Conservation (phyloP, 768 basidiomycete genomes). For the Mycena galericulata region DNA sequence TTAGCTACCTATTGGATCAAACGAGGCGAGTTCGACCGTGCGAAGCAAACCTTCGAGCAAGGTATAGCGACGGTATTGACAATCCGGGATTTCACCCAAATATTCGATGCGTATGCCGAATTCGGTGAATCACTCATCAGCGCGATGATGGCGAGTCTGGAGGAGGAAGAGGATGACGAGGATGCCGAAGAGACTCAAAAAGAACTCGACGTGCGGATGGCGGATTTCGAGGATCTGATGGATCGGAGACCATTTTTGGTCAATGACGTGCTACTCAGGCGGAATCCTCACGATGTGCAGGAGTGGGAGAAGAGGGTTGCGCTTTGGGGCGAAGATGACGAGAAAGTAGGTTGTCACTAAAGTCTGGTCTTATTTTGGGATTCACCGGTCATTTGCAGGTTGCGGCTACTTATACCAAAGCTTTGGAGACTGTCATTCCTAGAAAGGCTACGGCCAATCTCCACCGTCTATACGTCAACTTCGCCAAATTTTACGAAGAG, state of each 20-base stretch:
- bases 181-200: slow-evolving; percentile 87
- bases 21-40: slow-evolving; percentile 93
- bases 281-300: slow-evolving; percentile 98
- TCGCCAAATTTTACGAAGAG: slow-evolving; percentile 97
- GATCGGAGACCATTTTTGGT: slow-evolving; percentile 96
- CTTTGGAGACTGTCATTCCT: slow-evolving; percentile 88
- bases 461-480: slow-evolving; percentile 92
- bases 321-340: slow-evolving; percentile 92
- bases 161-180: slow-evolving; percentile 83
- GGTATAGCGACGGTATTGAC: slow-evolving; percentile 90
- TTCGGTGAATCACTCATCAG: slow-evolving; percentile 92
- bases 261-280: slow-evolving; percentile 91
- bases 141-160: slow-evolving; percentile 88
- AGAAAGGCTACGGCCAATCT: slow-evolving; percentile 92
- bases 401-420: slow-evolving; percentile 92
- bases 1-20: slow-evolving; percentile 99
- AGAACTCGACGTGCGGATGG: slow-evolving; percentile 91
- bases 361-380: slow-evolving; percentile 1
- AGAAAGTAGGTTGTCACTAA: slow-evolving; percentile 71
- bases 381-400: slow-evolving; percentile 62
- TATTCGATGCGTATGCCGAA: slow-evolving; percentile 96
- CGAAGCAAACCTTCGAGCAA: slow-evolving; percentile 88
- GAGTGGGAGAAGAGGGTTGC: slow-evolving; percentile 99
- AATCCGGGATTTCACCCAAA: slow-evolving; percentile 96
- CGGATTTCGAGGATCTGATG: slow-evolving; percentile 93